Conservation (phyloP, 306 rosid species). For the Prunus padus region DNA sequence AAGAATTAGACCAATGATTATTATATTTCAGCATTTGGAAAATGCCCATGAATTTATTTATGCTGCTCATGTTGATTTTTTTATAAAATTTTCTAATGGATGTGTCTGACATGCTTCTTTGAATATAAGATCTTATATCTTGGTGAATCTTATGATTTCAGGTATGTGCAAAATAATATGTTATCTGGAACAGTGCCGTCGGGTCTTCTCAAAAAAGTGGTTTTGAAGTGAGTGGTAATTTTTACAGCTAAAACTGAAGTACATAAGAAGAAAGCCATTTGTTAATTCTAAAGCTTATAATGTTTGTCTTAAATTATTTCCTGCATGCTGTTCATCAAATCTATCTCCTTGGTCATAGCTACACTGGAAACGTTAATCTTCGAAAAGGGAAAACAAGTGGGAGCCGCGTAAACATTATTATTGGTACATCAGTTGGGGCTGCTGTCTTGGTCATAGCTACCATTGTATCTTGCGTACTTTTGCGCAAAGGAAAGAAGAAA, state of each 20-base stretch:
- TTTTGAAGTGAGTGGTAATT: conserved; percentile 56
- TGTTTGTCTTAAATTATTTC: not conserved
- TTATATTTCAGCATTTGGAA: not conserved
- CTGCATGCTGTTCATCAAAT: not conserved
- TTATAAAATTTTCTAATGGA: conserved; percentile 3
- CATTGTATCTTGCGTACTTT: conserved; percentile 51
- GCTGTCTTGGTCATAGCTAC: conserved; percentile 67
- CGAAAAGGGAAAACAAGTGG: conserved; percentile 45
- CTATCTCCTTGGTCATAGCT: conserved; percentile 45
- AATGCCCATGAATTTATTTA: not conserved
- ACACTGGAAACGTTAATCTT: conserved; percentile 73
- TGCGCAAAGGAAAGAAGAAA: conserved; percentile 56
- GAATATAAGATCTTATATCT: not conserved
- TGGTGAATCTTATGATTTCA: conserved; percentile 42
- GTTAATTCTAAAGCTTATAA: conserved; percentile 4
- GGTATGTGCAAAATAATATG: conserved; percentile 82
- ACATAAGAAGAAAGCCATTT: not conserved
- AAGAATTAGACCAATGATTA: not conserved
- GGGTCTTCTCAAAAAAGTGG: conserved; percentile 53
- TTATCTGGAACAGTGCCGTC: conserved; percentile 76
- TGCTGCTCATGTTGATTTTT: not conserved
- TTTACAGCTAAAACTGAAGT: not conserved
- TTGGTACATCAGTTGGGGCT: conserved; percentile 84
- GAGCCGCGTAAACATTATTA: conserved; percentile 47
- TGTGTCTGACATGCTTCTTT: not conserved